A percentile compares a stretch with the other conserved stretches of the same genome.
phyloP scores from a whole-genome alignment of 2,329 filamentous ascomycete species.

The Diaporthe batatas region DNA sequence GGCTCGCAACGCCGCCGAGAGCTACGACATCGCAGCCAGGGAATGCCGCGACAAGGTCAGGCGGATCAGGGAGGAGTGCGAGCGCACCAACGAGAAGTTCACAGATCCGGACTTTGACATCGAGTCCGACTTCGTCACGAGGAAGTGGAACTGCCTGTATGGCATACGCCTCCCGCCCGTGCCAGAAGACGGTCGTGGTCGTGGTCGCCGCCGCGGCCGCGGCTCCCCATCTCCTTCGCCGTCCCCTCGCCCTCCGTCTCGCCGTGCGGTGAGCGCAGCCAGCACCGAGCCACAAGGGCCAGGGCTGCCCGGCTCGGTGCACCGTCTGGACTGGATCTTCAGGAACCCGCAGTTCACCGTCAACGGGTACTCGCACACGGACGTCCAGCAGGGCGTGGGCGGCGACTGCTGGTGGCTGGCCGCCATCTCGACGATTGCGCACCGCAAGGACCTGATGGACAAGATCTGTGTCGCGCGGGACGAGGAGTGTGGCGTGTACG shows the following conservation, averaged over 20 bases:
- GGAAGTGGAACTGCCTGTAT: slow-evolving; percentile 53
- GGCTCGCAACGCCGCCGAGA: slow-evolving; percentile 55
- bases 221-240: neutral
- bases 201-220: too few species aligned
- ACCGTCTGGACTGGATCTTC: slow-evolving; percentile 60
- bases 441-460: slow-evolving; percentile 74
- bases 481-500: slow-evolving; percentile 78
- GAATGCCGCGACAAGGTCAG: slow-evolving; percentile 57
- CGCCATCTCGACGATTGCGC: slow-evolving; percentile 76
- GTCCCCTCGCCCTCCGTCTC: neutral
- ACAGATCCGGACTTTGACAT: slow-evolving; percentile 61
- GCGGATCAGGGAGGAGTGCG: slow-evolving; percentile 57
- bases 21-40: slow-evolving; percentile 57
- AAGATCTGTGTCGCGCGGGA: slow-evolving; percentile 76
- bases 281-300: neutral
- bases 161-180: slow-evolving; percentile 43
- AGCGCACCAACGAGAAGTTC: slow-evolving; percentile 60
- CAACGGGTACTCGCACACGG: slow-evolving; percentile 56
- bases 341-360: slow-evolving; percentile 56
- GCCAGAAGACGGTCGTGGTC: too few species aligned
- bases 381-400: slow-evolving; percentile 60
- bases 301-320: slow-evolving; percentile 53
- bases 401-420: slow-evolving; percentile 80
- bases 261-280: neutral
- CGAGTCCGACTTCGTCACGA: slow-evolving; percentile 51